phyloP scores from a whole-genome alignment of 2,329 filamentous ascomycete species.

The Phyllosticta paracitricarpa region DNA sequence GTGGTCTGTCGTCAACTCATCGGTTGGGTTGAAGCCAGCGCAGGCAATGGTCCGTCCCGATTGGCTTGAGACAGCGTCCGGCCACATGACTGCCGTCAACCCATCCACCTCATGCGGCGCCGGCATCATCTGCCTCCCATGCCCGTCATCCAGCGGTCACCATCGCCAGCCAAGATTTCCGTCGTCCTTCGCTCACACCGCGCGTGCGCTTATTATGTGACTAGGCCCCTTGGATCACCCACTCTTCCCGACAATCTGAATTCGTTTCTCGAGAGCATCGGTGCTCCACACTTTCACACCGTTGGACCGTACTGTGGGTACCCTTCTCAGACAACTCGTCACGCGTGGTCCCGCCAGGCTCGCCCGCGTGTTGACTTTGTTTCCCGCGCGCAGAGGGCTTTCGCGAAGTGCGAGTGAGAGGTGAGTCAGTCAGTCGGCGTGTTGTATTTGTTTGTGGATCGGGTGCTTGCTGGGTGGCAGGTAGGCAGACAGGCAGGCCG shows the following conservation, averaged over 20 bases:
- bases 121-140: conserved; percentile 1
- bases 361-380: neutral
- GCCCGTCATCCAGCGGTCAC: neutral
- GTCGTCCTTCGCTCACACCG: neutral
- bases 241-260: neutral
- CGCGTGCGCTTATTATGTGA: neutral
- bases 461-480: neutral
- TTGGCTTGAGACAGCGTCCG: neutral
- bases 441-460: neutral
- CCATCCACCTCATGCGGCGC: neutral
- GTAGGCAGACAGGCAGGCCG: neutral
- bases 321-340: neutral
- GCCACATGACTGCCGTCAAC: neutral
- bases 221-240: neutral
- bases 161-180: neutral
- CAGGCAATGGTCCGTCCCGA: neutral
- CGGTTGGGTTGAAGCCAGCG: conserved; percentile 1
- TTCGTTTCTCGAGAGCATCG: neutral
- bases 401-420: neutral
- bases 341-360: neutral
- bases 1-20: neutral
- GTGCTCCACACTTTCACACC: neutral
- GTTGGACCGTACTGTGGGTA: neutral
- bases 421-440: neutral
- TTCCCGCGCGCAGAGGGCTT: neutral